phyloP scores from a whole-genome alignment of 331 rosid species.

The Pyracantha coccinea region DNA sequence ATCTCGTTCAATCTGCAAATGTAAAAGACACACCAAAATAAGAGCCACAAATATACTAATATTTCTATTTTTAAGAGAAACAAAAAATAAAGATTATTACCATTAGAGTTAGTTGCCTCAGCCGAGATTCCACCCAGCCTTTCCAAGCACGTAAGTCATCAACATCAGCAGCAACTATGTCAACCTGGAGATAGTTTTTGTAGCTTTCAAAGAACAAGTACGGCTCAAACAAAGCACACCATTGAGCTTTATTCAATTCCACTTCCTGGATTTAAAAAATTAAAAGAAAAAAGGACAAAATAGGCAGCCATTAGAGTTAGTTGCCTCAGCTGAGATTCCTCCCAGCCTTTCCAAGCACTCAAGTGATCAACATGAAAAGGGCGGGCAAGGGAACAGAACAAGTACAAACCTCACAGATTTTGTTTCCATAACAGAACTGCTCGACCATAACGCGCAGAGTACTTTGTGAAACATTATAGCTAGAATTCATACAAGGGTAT shows the following conservation, averaged over 20 bases:
- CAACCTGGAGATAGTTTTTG: slow-evolving; percentile 83
- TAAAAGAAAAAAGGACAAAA: background rate
- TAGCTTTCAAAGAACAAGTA: slow-evolving; percentile 76
- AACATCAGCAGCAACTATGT: slow-evolving; percentile 62
- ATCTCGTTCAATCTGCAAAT: slow-evolving; percentile 81
- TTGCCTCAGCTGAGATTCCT: slow-evolving; percentile 83
- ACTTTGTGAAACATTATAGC: slow-evolving; percentile 89
- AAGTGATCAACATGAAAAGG: background rate
- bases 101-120: slow-evolving; percentile 80
- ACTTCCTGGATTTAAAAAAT: slow-evolving; percentile 45
- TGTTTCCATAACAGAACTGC: slow-evolving; percentile 63
- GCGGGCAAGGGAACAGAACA: background rate
- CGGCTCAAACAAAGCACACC: slow-evolving; percentile 78
- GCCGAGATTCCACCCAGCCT: slow-evolving; percentile 97
- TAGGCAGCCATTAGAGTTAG: slow-evolving; percentile 45
- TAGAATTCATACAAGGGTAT: slow-evolving; percentile 97
- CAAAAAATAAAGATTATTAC: slow-evolving; percentile 24
- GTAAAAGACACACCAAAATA: background rate
- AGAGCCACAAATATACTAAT: background rate
- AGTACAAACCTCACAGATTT: slow-evolving; percentile 57
- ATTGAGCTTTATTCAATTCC: slow-evolving; percentile 66
- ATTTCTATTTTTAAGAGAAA: background rate
- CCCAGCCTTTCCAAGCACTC: slow-evolving; percentile 62
- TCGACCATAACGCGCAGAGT: slow-evolving; percentile 94
- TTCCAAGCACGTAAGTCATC: slow-evolving; percentile 82